These are phyloP conservation scores for Podosphaera fusca DNA, from an alignment of 2,329 filamentous ascomycete species.

Conservation along the genomic window DNA sequence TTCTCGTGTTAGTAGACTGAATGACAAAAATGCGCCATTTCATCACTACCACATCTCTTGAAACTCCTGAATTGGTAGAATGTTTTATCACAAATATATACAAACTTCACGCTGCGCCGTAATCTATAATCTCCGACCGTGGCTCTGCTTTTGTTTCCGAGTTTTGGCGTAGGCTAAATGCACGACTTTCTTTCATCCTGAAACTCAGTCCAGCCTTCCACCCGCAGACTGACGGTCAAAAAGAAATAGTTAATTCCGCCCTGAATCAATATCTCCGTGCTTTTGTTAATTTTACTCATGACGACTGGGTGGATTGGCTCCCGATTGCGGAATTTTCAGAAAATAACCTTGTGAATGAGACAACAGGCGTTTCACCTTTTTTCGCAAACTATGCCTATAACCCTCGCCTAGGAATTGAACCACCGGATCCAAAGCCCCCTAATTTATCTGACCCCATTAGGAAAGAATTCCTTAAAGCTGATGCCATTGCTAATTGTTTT, in stretches of 20 bases:
- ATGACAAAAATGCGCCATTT: neutral
- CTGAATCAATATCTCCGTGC: too few species aligned
- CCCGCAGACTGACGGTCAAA: too few species aligned
- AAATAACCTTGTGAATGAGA: slow-evolving; percentile 3
- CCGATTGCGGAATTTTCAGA: slow-evolving; percentile 4
- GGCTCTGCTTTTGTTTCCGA: slow-evolving; percentile 1
- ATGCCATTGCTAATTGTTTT: neutral
- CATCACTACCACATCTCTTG: too few species aligned
- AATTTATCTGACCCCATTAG: neutral
- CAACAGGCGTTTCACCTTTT: slow-evolving; percentile 6
- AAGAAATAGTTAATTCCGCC: too few species aligned
- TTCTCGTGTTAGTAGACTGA: neutral
- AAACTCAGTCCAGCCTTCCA: too few species aligned
- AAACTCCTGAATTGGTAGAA: too few species aligned
- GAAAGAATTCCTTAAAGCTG: neutral
- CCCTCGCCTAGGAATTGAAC: neutral
- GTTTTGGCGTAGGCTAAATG: too few species aligned
- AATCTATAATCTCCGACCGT: slow-evolving; percentile 4
- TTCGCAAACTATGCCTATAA: slow-evolving; percentile 1
- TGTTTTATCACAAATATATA: too few species aligned
- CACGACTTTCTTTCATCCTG: too few species aligned
- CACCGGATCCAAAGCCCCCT: neutral
- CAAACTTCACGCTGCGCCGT: neutral
- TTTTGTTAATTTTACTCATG: too few species aligned
- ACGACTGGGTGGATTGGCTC: too few species aligned